phyloP scores from a whole-genome alignment of 441 rosid genomes.

The Kokia cookei region DNA sequence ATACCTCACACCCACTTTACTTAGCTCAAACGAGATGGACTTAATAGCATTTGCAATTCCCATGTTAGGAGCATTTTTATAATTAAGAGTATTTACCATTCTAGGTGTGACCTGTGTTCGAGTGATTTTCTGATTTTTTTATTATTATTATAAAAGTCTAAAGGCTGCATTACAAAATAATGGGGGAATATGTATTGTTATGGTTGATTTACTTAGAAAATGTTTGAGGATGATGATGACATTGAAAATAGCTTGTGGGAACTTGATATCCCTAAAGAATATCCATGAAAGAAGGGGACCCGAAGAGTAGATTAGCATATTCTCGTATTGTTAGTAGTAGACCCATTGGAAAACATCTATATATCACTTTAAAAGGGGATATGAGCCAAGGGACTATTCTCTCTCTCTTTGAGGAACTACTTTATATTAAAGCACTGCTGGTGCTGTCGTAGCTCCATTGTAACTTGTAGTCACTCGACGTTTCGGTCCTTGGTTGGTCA shows the following conservation, averaged over 20 bases:
- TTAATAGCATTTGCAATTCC: background rate
- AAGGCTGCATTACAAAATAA: too few species aligned
- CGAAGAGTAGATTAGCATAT: conserved; percentile 21
- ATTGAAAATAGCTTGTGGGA: conserved; percentile 9
- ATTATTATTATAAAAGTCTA: background rate
- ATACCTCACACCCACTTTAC: background rate
- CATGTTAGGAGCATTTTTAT: background rate
- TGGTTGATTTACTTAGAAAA: background rate
- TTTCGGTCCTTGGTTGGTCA: conserved; percentile 36
- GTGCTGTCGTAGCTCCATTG: background rate
- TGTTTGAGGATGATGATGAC: conserved; percentile 9
- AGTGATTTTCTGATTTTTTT: background rate
- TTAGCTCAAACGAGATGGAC: background rate
- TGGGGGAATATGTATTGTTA: background rate
- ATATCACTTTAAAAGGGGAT: conserved; percentile 23
- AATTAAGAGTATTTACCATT: background rate
- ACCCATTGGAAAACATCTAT: conserved; percentile 38
- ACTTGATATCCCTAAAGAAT: background rate
- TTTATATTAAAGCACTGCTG: conserved; percentile 9
- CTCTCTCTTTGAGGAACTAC: conserved; percentile 29
- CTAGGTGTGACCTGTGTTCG: too few species aligned
- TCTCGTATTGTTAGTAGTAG: conserved; percentile 18
- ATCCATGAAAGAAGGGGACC: conserved; percentile 24
- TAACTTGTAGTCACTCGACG: conserved; percentile 20
- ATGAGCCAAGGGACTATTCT: background rate